These are phyloP conservation scores for Colletotrichum lupini DNA, from an alignment of 2,329 filamentous ascomycete genomes.

Conservation along the genomic window DNA sequence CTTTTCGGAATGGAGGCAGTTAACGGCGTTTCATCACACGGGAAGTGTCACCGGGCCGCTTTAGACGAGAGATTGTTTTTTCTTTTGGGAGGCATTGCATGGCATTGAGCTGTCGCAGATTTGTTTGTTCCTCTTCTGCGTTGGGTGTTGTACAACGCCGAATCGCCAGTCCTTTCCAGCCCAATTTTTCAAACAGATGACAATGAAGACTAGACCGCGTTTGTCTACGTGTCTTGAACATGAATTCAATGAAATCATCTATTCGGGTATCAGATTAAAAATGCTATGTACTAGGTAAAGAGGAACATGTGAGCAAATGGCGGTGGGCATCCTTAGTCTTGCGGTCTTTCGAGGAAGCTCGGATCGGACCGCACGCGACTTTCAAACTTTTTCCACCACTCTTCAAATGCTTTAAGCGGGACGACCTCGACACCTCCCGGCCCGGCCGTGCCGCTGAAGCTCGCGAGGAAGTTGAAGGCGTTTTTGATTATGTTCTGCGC, in stretches of 20 bases:
- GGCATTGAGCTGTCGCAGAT: slow-evolving; percentile 11
- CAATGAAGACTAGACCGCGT: not conserved
- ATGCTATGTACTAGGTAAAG: not conserved
- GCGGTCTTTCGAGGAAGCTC: slow-evolving; percentile 80
- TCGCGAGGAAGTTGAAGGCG: slow-evolving; percentile 94
- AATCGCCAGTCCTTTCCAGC: not conserved
- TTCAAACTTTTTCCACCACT: slow-evolving; percentile 99
- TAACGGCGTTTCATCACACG: slow-evolving; percentile 15
- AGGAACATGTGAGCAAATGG: not conserved
- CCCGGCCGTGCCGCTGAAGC: slow-evolving; percentile 77
- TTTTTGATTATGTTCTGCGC: slow-evolving; percentile 96
- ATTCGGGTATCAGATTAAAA: slow-evolving; percentile 13
- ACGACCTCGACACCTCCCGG: slow-evolving; percentile 82
- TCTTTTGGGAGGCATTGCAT: slow-evolving; percentile 7
- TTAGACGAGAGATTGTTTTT: not conserved
- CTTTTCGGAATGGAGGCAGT: slow-evolving; percentile 13
- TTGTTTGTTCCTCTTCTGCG: not conserved
- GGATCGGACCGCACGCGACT: slow-evolving; percentile 86
- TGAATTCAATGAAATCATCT: not conserved
- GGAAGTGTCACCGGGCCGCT: not conserved
- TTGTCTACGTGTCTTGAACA: not conserved
- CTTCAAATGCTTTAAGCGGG: slow-evolving; percentile 92
- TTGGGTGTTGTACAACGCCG: not conserved
- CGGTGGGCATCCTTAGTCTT: slow-evolving; percentile 35
- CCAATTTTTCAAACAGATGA: not conserved